These are phyloP conservation scores for Apiospora hydei DNA, from an alignment of 2,329 filamentous ascomycete genomes.

Conservation along the genomic window DNA sequence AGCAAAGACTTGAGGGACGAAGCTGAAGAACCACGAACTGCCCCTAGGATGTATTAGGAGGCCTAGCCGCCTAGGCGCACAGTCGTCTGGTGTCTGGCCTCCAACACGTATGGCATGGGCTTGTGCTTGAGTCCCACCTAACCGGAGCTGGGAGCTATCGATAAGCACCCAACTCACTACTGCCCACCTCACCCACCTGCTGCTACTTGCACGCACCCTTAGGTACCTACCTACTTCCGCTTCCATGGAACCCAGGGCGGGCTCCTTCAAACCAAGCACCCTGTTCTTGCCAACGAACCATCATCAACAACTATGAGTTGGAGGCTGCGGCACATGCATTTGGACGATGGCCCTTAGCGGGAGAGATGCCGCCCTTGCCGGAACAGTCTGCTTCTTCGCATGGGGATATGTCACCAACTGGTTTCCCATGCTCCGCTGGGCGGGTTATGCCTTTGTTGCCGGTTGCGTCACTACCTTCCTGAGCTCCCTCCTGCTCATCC, in stretches of 20 bases:
- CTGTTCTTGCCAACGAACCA: conserved; percentile 9
- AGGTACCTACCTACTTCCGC: neutral
- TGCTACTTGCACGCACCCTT: too few relatives aligned
- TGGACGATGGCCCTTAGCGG: conserved; percentile 73
- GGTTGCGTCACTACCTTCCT: conserved; percentile 67
- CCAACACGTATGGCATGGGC: neutral
- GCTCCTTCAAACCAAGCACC: conserved; percentile 24
- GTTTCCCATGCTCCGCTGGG: conserved; percentile 82
- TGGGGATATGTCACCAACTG: conserved; percentile 89
- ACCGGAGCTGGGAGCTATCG: conserved; percentile 9
- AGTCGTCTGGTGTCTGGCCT: too few relatives aligned
- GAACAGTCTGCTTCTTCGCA: conserved; percentile 76
- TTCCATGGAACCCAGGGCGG: neutral
- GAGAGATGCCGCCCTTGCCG: conserved; percentile 74
- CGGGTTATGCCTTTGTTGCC: conserved; percentile 81
- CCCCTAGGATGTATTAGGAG: too few relatives aligned
- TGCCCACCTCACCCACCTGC: neutral
- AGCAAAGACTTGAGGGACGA: too few relatives aligned
- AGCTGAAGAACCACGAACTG: too few relatives aligned
- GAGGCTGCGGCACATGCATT: conserved; percentile 41
- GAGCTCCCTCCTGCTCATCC: conserved; percentile 63
- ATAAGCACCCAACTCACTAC: conserved; percentile 12
- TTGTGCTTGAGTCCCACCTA: neutral
- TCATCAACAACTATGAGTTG: conserved; percentile 43
- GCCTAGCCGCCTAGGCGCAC: too few relatives aligned